Evolutionary conservation across 2,329 filamentous ascomycete genomes (phyloP).

Genomic region (Neodidymelliopsis sp.): DNA sequence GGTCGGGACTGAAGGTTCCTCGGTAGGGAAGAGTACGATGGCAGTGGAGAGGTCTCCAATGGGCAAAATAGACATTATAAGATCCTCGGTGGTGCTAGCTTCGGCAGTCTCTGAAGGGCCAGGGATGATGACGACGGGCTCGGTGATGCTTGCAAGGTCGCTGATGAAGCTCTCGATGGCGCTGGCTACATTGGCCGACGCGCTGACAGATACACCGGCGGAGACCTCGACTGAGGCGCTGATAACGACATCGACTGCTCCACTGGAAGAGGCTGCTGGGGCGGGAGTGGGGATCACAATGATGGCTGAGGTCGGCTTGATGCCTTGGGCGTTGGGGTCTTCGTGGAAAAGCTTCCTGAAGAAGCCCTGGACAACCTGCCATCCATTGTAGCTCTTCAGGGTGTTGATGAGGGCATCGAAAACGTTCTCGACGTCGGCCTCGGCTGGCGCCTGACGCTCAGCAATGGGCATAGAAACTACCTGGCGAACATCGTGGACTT

Average conservation of each 20-base stretch:
- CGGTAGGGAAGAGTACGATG: slow-evolving; percentile 17
- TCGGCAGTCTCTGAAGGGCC: background rate
- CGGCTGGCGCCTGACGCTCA: slow-evolving; percentile 7
- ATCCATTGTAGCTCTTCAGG: slow-evolving; percentile 20
- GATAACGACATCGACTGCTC: too few relatives aligned
- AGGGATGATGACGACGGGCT: background rate
- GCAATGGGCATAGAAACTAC: slow-evolving; percentile 9
- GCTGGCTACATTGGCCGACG: slow-evolving; percentile 9
- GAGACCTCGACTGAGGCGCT: too few relatives aligned
- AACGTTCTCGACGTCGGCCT: slow-evolving; percentile 9
- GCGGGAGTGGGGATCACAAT: background rate
- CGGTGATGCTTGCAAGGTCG: slow-evolving; percentile 5
- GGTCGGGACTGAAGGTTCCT: slow-evolving; percentile 2
- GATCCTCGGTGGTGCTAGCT: background rate
- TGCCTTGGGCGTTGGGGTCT: slow-evolving; percentile 1
- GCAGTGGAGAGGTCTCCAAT: slow-evolving; percentile 16
- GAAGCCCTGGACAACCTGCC: slow-evolving; percentile 24
- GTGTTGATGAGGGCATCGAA: slow-evolving; percentile 16
- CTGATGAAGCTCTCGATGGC: slow-evolving; percentile 12
- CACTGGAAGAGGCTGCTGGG: background rate
- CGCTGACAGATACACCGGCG: too few relatives aligned
- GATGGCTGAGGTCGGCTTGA: background rate
- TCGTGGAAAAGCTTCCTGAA: slow-evolving; percentile 21
- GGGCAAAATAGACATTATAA: slow-evolving; percentile 25
- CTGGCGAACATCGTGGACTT: slow-evolving; percentile 10